Evolutionary conservation across 192 early-diverging fungal species (phyloP), one percentile per base, ranked within the genome.

Genomic region (Pilobolus umbonatus): DNA sequence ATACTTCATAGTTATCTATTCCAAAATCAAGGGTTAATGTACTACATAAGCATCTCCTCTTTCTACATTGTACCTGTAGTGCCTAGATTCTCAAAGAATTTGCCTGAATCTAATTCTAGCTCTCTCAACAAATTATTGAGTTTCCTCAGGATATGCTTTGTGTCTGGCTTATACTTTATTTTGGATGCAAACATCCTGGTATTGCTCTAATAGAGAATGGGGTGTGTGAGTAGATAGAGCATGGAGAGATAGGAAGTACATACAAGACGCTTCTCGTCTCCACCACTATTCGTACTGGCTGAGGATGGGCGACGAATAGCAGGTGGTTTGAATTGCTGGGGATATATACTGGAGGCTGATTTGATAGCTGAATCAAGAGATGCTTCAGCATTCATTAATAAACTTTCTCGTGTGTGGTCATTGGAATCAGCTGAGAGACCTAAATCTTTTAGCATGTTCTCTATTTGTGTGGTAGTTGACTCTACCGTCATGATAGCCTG

Each of bases 111-210:
- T 34, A 64, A 28, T 35, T 45, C 62, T 10, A 64, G 53, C 7
- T 64, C 51, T 48, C 52, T 32, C 12, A 64, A 32, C 12, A 64
- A 19, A 26, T 64, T 54, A 30, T 64, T 55, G 21, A 64, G 25
- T 48, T 64, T 35, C 25, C 62, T 35, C 21, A 64, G 38, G n/a
- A 64, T 64, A 29, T 55, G 62, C 12, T 64, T 64, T 30, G 62
- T 29, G 30, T 64, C 62, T 49, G 62, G 62, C 38, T 64, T 64
- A 39, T 64, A 64, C 4, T 54, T 43, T 21, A 64, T 64, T 56
- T 40, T 64, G 15, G 62, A 47, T 14, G 43, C 15, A 31, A 45
- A 57, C 45, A 54, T 12, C 24, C 32, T 54, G 19, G 52, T 17
- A 21, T 54, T 21, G 51, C 47, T 12, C 24, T 40, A 22, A 36